Conservation (phyloP, 192 early-diverging fungal genomes). For the Phlyctochytrium bullatum region DNA sequence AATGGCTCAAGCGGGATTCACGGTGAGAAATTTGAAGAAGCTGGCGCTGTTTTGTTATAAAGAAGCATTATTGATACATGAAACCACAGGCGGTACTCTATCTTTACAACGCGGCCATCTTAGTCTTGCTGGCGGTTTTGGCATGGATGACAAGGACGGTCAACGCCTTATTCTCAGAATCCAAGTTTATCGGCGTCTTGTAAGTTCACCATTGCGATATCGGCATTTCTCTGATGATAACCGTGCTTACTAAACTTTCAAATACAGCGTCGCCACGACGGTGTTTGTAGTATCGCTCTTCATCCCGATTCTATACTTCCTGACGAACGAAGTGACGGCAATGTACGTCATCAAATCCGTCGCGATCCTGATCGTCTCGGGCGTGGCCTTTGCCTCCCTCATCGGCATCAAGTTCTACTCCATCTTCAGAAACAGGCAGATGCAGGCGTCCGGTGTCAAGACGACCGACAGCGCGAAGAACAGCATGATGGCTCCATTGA, state of each 20-base stretch:
- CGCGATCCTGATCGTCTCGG: background rate
- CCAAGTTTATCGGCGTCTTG: background rate
- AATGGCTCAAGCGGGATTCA: background rate
- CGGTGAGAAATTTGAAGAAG: background rate
- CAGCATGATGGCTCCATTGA: background rate
- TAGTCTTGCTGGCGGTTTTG: background rate
- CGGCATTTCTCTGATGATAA: too few species aligned
- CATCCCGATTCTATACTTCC: conserved; percentile 6
- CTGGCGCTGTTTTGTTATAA: too few species aligned
- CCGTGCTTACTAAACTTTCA: too few species aligned
- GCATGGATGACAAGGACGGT: background rate
- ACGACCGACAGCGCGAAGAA: background rate
- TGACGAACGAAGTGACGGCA: background rate
- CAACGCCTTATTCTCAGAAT: background rate
- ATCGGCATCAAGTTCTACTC: background rate
- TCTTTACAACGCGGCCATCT: background rate
- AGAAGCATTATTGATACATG: background rate
- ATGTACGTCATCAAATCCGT: conserved; percentile 9
- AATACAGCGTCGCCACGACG: background rate
- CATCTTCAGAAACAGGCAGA: background rate
- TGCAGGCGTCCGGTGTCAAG: background rate
- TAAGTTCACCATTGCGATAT: too few species aligned
- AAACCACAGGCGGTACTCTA: conserved; percentile 2
- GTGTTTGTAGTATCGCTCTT: background rate
- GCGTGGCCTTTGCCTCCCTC: background rate